phyloP scores from a whole-genome alignment of 495 filamentous ascomycete genomes.

The Lophiotrema nucula region DNA sequence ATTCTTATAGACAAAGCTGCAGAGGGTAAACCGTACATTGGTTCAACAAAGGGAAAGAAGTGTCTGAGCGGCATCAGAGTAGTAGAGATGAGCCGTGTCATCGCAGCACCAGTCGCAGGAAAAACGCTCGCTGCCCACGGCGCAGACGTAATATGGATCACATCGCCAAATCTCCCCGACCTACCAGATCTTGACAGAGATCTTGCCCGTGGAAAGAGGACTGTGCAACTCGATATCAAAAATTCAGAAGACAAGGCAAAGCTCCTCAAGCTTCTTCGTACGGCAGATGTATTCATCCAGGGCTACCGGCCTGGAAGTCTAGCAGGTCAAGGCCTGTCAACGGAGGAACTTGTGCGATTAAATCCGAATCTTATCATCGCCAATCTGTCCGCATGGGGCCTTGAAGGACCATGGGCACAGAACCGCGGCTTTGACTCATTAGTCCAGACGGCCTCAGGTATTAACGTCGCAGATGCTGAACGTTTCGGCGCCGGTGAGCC shows the following conservation, averaged over 20 bases:
- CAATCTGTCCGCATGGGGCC: slow-evolving; percentile 33
- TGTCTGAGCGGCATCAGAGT: slow-evolving; percentile 35
- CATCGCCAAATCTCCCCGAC: slow-evolving; percentile 33
- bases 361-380: slow-evolving; percentile 33
- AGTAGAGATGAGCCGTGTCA: slow-evolving; percentile 36
- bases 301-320: slow-evolving; percentile 36
- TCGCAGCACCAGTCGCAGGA: slow-evolving; percentile 36
- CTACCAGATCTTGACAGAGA: slow-evolving; percentile 35
- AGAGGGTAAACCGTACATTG: slow-evolving; percentile 21
- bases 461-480: slow-evolving; percentile 39
- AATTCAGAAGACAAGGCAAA: slow-evolving; percentile 20
- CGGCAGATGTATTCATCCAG: slow-evolving; percentile 40
- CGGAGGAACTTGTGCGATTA: slow-evolving; percentile 16
- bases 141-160: slow-evolving; percentile 39
- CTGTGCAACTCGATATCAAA: slow-evolving; percentile 36
- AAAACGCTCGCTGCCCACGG: slow-evolving; percentile 37
- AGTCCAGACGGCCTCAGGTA: slow-evolving; percentile 37
- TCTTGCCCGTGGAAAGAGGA: slow-evolving; percentile 34
- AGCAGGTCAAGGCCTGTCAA: slow-evolving; percentile 28
- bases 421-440: slow-evolving; percentile 38
- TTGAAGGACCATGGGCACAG: slow-evolving; percentile 32
- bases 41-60: slow-evolving; percentile 15
- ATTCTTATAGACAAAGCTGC: slow-evolving; percentile 41
- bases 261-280: slow-evolving; percentile 28
- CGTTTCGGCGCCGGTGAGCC: slow-evolving; percentile 22